Conservation (phyloP, 306 rosid species). For the Benincasa hispida region DNA sequence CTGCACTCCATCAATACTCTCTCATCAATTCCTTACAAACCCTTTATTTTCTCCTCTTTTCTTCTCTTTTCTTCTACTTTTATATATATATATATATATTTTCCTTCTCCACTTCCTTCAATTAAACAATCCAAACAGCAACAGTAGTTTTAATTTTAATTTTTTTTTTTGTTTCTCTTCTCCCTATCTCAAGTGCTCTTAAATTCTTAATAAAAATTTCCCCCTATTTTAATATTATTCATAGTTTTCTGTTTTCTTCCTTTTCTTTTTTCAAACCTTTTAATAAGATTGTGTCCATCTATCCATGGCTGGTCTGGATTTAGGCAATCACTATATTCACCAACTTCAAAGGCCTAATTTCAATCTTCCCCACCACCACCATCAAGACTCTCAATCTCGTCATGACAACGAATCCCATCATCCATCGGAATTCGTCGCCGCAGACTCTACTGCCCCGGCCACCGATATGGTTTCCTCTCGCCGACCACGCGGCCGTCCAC, state of each 20-base stretch:
- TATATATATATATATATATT: slow-evolving; percentile 9
- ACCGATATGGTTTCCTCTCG: slow-evolving; percentile 38
- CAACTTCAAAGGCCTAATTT: slow-evolving; percentile 50
- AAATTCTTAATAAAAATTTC: slow-evolving; percentile 6
- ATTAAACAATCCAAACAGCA: slow-evolving; percentile 23
- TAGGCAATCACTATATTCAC: slow-evolving; percentile 65
- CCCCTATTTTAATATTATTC: slow-evolving; percentile 15
- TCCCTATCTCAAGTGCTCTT: not conserved
- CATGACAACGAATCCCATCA: slow-evolving; percentile 23
- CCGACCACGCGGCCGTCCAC: slow-evolving; percentile 59
- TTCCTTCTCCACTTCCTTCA: not conserved
- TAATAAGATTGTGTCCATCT: slow-evolving; percentile 15
- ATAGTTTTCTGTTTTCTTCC: slow-evolving; percentile 52
- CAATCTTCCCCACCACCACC: slow-evolving; percentile 30
- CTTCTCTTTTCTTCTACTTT: not conserved
- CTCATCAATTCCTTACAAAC: slow-evolving; percentile 5
- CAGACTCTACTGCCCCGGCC: not conserved
- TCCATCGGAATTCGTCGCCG: not conserved
- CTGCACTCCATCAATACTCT: slow-evolving; percentile 26
- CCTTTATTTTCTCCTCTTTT: not conserved
- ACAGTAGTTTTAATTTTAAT: slow-evolving; percentile 19
- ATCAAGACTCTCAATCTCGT: slow-evolving; percentile 16
- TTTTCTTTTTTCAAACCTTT: slow-evolving; percentile 13
- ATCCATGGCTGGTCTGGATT: slow-evolving; percentile 91
- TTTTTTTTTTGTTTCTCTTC: slow-evolving; percentile 1